phyloP scores from a whole-genome alignment of 2,329 filamentous ascomycete genomes.

The Hirsutella rhossiliensis region DNA sequence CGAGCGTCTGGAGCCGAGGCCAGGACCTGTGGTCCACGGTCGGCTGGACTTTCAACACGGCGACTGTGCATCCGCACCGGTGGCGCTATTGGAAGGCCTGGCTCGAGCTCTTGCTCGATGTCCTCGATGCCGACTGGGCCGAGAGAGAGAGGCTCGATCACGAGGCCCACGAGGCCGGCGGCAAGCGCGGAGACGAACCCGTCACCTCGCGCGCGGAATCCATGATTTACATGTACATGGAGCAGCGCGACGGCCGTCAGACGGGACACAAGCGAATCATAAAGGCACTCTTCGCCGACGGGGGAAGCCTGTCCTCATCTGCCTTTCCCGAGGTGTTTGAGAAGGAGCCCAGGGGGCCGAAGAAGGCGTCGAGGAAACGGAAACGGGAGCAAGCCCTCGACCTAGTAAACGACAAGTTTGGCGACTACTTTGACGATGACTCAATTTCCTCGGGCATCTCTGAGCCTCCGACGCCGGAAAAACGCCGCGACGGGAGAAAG shows the following conservation, averaged over 20 bases:
- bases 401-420: slow-evolving; percentile 46
- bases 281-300: slow-evolving; percentile 57
- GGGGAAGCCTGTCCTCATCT: slow-evolving; percentile 35
- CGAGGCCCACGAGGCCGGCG: slow-evolving; percentile 13
- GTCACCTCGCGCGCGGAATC: slow-evolving; percentile 32
- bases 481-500: slow-evolving; percentile 15
- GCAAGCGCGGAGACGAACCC: slow-evolving; percentile 11
- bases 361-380: slow-evolving; percentile 32
- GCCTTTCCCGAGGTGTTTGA: slow-evolving; percentile 56
- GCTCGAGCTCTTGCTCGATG: slow-evolving; percentile 68
- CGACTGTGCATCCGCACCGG: slow-evolving; percentile 54
- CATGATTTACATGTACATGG: slow-evolving; percentile 50
- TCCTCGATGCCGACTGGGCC: slow-evolving; percentile 59
- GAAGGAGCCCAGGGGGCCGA: slow-evolving; percentile 39
- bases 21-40: slow-evolving; percentile 82
- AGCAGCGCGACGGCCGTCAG: slow-evolving; percentile 30
- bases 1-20: slow-evolving; percentile 61
- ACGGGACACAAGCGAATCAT: slow-evolving; percentile 42
- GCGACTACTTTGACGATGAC: slow-evolving; percentile 49
- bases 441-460: slow-evolving; percentile 33
- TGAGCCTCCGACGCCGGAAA: slow-evolving; percentile 32
- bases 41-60: slow-evolving; percentile 92
- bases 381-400: slow-evolving; percentile 38
- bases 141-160: slow-evolving; percentile 40
- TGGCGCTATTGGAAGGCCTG: slow-evolving; percentile 77